Evolutionary conservation across 2,329 filamentous ascomycete species (phyloP).

Genomic region (Diplocarpon mali): DNA sequence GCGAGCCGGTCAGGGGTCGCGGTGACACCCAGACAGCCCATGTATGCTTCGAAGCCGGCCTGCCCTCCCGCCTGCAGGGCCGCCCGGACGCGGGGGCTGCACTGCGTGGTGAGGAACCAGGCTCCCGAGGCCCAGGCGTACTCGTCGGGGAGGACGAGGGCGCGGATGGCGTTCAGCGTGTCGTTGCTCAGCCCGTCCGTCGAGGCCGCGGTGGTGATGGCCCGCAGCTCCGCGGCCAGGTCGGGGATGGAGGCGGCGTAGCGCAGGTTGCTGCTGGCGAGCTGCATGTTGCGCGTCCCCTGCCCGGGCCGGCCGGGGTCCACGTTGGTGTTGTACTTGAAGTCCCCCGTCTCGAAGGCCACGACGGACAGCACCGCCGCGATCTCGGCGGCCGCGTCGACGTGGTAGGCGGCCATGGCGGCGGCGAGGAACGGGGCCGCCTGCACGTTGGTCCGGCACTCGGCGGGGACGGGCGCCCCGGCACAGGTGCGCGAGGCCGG

Average conservation of each 20-base stretch:
- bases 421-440: conserved; percentile 39
- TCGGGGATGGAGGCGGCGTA: conserved; percentile 40
- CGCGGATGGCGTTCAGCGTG: conserved; percentile 34
- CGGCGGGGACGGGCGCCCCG: conserved; percentile 31
- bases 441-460: conserved; percentile 41
- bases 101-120: conserved; percentile 50
- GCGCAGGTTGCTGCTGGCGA: conserved; percentile 39
- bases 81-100: conserved; percentile 31
- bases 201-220: conserved; percentile 24
- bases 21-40: conserved; percentile 42
- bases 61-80: conserved; percentile 33
- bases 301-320: conserved; percentile 44
- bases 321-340: conserved; percentile 52
- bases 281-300: conserved; percentile 56
- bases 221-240: conserved; percentile 28
- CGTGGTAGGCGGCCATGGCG: conserved; percentile 42
- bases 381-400: conserved; percentile 41
- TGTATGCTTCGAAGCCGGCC: conserved; percentile 40
- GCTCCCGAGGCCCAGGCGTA: conserved; percentile 47
- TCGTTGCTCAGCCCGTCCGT: conserved; percentile 26
- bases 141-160: conserved; percentile 37
- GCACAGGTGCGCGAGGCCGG: conserved; percentile 37
- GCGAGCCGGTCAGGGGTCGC: conserved; percentile 34
- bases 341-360: conserved; percentile 48
- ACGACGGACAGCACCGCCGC: conserved; percentile 50